Conservation (phyloP, 352 stramenopile species). For the Thalassiosira livingstoniorum region DNA sequence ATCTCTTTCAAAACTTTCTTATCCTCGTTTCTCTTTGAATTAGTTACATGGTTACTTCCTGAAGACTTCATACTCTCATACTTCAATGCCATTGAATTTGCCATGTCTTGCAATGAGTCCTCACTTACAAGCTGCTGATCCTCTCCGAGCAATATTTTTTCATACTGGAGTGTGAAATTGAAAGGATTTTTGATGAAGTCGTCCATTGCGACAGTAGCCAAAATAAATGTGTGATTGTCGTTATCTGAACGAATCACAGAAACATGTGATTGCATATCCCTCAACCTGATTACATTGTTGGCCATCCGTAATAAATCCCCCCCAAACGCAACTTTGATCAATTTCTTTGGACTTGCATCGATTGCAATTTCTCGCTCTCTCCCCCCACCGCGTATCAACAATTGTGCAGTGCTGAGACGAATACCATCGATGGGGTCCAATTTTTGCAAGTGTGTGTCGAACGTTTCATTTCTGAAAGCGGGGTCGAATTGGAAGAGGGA, state of each 20-base stretch:
- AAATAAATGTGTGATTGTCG: neutral
- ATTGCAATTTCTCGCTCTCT: neutral
- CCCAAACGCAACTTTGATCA: neutral
- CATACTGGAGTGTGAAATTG: conserved; percentile 3
- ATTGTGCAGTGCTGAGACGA: conserved; percentile 24
- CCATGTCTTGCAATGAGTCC: conserved; percentile 12
- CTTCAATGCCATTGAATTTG: neutral
- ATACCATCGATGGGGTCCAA: conserved; percentile 16
- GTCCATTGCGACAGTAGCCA: conserved; percentile 19
- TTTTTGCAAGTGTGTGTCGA: conserved; percentile 19
- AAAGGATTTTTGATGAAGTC: conserved; percentile 26
- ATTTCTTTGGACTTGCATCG: no score
- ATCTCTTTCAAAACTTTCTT: conserved; percentile 4
- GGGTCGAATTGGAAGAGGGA: conserved; percentile 16
- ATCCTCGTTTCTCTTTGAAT: conserved; percentile 10
- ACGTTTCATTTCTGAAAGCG: conserved; percentile 5
- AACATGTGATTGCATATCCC: conserved; percentile 1
- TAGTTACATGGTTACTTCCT: conserved; percentile 10
- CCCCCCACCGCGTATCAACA: conserved; percentile 29
- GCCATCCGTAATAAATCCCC: conserved; percentile 19
- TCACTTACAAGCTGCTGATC: neutral
- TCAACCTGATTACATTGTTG: conserved; percentile 22
- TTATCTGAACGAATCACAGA: neutral
- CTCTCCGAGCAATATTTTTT: conserved; percentile 8
- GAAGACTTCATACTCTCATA: conserved; percentile 4